A percentile compares a stretch with the other conserved stretches of the same genome.
phyloP scores from a whole-genome alignment of 2,329 filamentous ascomycete species.

The Hymenoscyphus fraxineus region DNA sequence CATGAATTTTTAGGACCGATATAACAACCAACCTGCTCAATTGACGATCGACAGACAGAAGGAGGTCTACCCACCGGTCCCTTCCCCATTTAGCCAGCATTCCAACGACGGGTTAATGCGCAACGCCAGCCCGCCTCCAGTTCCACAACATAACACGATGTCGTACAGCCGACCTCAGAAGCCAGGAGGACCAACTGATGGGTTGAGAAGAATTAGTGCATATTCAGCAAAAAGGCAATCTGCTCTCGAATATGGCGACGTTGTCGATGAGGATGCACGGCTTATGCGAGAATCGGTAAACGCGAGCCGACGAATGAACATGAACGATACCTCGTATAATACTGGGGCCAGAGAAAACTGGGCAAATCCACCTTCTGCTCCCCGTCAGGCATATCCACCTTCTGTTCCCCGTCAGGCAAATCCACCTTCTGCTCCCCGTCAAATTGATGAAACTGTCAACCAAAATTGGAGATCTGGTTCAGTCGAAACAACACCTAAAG shows the following conservation, averaged over 20 bases:
- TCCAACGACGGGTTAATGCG: conserved; percentile 33
- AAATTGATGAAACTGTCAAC: conserved; percentile 20
- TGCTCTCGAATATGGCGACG: conserved; percentile 27
- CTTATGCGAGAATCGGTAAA: conserved; percentile 33
- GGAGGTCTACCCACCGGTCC: conserved; percentile 22
- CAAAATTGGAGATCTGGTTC: conserved; percentile 23
- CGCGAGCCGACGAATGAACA: conserved; percentile 29
- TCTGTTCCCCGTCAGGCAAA: too few species aligned
- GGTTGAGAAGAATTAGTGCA: conserved; percentile 33
- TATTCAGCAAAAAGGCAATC: conserved; percentile 28
- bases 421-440: conserved; percentile 7
- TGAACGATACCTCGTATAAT: conserved; percentile 26
- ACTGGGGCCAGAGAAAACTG: conserved; percentile 29
- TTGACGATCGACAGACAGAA: conserved; percentile 31
- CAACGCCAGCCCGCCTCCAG: conserved; percentile 27
- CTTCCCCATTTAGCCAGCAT: conserved; percentile 30
- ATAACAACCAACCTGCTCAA: conserved; percentile 26
- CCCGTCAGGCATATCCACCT: not conserved
- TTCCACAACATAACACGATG: conserved; percentile 17
- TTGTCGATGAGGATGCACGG: conserved; percentile 33
- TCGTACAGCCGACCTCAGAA: conserved; percentile 18
- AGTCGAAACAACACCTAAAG: conserved; percentile 26
- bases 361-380: conserved; percentile 24
- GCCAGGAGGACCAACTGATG: conserved; percentile 19
- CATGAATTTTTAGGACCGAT: not conserved